Percentiles rank a stretch among this genome's conserved stretches.
phyloP scores from a whole-genome alignment of 345 rosid species.

The Salix suchowensis region DNA sequence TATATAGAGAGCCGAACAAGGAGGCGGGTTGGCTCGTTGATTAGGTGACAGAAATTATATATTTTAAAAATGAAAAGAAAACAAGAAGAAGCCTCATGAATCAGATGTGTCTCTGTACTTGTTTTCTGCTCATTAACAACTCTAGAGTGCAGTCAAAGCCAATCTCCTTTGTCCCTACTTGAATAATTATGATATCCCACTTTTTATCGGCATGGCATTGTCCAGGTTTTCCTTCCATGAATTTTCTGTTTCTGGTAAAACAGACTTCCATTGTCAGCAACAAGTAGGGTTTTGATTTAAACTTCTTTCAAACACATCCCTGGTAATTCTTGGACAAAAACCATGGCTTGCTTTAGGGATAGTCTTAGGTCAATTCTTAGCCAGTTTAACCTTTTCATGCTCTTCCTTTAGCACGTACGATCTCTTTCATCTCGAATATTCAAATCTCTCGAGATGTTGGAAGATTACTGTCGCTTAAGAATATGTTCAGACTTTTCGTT shows the following conservation, averaged over 20 bases:
- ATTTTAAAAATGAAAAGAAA: not conserved
- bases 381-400: too few relatives aligned
- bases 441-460: not conserved
- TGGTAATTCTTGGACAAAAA: not conserved
- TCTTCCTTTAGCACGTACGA: not conserved
- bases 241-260: not conserved
- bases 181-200: not conserved
- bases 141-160: slow-evolving; percentile 76
- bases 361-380: too few relatives aligned
- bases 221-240: not conserved
- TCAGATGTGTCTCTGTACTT: not conserved
- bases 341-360: not conserved
- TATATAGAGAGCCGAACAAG: slow-evolving; percentile 22
- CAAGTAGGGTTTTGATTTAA: not conserved
- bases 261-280: not conserved
- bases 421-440: not conserved
- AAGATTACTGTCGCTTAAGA: not conserved
- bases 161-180: slow-evolving; percentile 23
- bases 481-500: not conserved
- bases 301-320: not conserved
- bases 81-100: not conserved
- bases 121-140: slow-evolving; percentile 46
- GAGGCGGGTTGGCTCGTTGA: slow-evolving; percentile 22
- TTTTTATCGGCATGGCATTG: not conserved
- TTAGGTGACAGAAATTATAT: not conserved